A percentile compares a stretch with the other conserved stretches of the same genome.
These are phyloP conservation scores for Hamamelis virginiana DNA, from an alignment of 164 flowering plant species.

Conservation along the genomic window DNA sequence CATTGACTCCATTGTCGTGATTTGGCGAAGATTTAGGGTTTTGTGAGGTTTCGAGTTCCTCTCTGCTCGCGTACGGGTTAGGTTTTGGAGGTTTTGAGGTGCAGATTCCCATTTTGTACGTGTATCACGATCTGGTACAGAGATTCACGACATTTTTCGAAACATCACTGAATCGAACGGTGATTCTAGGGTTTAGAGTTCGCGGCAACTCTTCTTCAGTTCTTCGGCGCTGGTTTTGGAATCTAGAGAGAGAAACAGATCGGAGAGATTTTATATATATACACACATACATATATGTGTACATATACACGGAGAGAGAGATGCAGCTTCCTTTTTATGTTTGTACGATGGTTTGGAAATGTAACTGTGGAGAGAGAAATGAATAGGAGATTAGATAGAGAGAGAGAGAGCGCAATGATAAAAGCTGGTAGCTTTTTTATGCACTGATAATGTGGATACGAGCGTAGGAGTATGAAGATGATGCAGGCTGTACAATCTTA, in stretches of 20 bases:
- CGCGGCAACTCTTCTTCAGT: too few relatives aligned
- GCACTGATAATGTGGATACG: background rate
- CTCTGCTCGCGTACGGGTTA: constrained; percentile 33
- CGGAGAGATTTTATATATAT: too few relatives aligned
- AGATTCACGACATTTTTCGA: background rate
- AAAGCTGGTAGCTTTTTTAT: background rate
- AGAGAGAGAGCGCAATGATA: constrained; percentile 1
- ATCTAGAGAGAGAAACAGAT: background rate
- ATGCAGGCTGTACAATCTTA: constrained; percentile 11
- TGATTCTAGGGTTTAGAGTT: too few relatives aligned
- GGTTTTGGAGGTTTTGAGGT: constrained; percentile 45
- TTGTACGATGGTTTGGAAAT: background rate
- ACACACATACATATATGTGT: too few relatives aligned
- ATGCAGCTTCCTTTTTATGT: background rate
- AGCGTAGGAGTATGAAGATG: background rate
- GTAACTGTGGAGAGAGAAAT: constrained; percentile 7
- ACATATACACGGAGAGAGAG: too few relatives aligned
- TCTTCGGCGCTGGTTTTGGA: too few relatives aligned
- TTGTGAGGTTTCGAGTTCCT: constrained; percentile 4
- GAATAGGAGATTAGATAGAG: background rate
- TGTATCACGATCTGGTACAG: background rate
- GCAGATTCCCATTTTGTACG: constrained; percentile 39
- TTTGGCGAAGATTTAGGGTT: constrained; percentile 4
- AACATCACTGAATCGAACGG: too few relatives aligned
- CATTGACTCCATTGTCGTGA: background rate